Base-by-base conservation (phyloP, 2,329 filamentous ascomycete species). In the Hypoxylon sp. region DNA sequence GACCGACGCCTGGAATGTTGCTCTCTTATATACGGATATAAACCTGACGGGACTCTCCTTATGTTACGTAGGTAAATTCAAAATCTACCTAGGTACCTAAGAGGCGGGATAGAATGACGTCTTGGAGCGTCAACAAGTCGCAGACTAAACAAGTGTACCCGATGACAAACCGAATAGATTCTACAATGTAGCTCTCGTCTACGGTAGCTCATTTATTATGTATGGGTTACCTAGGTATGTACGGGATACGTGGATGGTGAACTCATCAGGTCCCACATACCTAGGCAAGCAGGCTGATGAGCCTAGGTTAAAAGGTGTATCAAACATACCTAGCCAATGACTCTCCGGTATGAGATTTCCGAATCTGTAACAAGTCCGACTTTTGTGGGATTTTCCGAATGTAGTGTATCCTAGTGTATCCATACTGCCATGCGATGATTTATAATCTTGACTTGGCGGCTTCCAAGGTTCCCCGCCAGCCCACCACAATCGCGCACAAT, bases 191-290 rank as follows among this genome's bases (percentile, higher is more conserved):
- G 6, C 28, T 30, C 5, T 30, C 9, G 5, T 30, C 28, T 30
- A 30, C 28, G n/a, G n/a, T n/a, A n/a, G n/a, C 28, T 7, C 28
- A 7, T 30, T 30, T 30, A 30, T 30, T 9, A 30, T 30, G 28
- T 30, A 30, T 9, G 25, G 25, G 25, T 5, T 25, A 25, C 28
- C 6, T n/a, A n/a, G n/a, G n/a, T n/a, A 28, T 28, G 25, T 5
- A 28, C 1, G 25, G 25, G 25, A 28, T 28, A 28, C 5, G 28
- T 28, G 28, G 30, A 19, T 7, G 25, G 32, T 32, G 53, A 66
- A 25, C 36, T 41, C 38, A 36, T 30, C 46, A n/a, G 19, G 64
- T 60, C 59, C 63, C 63, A 63, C 64, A 67, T 65, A 30, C 57
- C 63, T 60, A 61, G 63, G 63, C 53, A 67, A 55, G 45, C 28